Base-by-base conservation (phyloP, 306 rosid genomes). In the Vicia faba region DNA sequence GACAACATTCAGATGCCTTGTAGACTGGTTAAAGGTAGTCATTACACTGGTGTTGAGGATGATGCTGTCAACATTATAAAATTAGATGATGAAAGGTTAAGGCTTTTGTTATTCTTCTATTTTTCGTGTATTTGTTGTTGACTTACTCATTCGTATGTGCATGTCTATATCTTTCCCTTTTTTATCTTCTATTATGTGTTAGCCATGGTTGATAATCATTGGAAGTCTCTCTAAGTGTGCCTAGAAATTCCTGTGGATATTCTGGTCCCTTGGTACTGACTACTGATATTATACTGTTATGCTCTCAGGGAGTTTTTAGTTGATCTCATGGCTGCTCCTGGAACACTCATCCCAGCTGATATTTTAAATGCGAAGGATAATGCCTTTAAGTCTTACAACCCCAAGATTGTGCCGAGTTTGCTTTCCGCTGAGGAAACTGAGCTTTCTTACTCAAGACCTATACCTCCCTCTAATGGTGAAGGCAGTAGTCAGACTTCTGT, bases 271-370 rank as follows among this genome's bases (percentile, higher is more conserved):
- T 70, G 61, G 57, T 63, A 63, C 75, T 84, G 49, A 83, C 70
- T 63, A 66, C 76, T 86, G 49, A 83, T 72, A 61, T 70, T 10
- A 51, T 54, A 40, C 51, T 70, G 79, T 76, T 77, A 56, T 84
- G 61, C 59, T 76, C 81, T 77, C 90, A 95, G 99, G 90, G 99
- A 95, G 83, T 95, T 84, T 86, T 82, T 95, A 86, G 96, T 95
- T 84, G 99, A 95, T 85, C 92, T 95, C 74, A 95, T 95, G 99
- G 96, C 89, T 74, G 97, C 89, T 66, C 99, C 99, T 61, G 99
- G 99, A 77, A 86, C 92, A 12, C 92, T 95, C 63, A 77, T 95
- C 71, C 99, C 99, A 35, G 86, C 89, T 72, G 99, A 95, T 73
- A 72, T 79, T 74, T 83, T 77, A 76, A 95, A 58, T 72, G 77